Evolutionary conservation across 768 basidiomycete species (phyloP), one percentile per base, ranked within the genome.

Genomic region (Gloeostereum incarnatum): DNA sequence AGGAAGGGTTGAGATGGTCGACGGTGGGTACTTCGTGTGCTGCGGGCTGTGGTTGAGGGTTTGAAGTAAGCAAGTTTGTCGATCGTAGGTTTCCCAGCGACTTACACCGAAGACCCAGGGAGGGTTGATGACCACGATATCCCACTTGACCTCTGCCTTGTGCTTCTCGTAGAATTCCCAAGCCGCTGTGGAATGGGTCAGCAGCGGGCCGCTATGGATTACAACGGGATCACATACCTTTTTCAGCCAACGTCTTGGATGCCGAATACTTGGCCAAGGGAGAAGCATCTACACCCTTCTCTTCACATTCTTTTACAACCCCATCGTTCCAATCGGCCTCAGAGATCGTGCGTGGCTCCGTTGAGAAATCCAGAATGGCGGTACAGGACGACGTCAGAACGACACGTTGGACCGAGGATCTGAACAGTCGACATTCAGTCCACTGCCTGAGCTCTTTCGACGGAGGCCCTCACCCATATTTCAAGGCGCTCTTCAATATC

Each of bases 321-420:
- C 51, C 53, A 14, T 64, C 42, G 47, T 76, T 74, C 76, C 75
- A 78, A 53, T 72, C 57, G 13, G 41, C 43, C 45, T 72, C 66
- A 27, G 46, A 50, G 45, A 50, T 57, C 6, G 53, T 51, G 0
- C 40, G 29, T 9, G 44, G 24, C 0, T 20, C 38, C 5, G 51
- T 41, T n/a, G 34, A 44, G 31, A 18, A 2, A 26, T 35, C 35
- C 2, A 59, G 40, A 16, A 71, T 35, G 0, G 71, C 53, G 5
- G 68, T 74, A 25, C 50, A 57, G 3, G 75, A 76, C 7, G 69
- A 69, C 1, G 73, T 75, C 47, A 77, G 50, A 19, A 79, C 66
- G 16, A 81, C 57, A 5, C 78, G 65, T 51, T 75, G 64, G 45
- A 81, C 56, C 14, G 49, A 38, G 21, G 47, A 30, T 26, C 16